These are phyloP conservation scores for Chaetomiaceae sp. DNA, from an alignment of 2,329 filamentous ascomycete species.

Conservation along the genomic window DNA sequence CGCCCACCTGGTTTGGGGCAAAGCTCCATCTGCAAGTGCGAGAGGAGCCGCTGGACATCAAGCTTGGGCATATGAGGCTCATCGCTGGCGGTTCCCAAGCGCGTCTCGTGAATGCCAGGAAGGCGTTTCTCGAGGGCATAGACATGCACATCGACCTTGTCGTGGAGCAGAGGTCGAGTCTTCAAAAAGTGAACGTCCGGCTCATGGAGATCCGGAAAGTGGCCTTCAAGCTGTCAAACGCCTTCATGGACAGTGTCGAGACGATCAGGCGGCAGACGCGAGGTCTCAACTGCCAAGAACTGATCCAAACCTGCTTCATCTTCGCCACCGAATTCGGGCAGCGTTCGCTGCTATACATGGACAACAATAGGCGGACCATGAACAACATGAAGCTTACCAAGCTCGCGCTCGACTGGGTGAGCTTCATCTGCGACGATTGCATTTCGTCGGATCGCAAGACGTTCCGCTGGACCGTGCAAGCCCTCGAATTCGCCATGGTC, in stretches of 20 bases:
- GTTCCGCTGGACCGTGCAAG: constrained; percentile 94
- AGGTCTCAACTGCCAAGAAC: constrained; percentile 83
- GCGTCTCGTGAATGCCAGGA: constrained; percentile 72
- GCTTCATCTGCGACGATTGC: constrained; percentile 97
- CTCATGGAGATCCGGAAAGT: constrained; percentile 93
- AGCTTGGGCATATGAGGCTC: constrained; percentile 78
- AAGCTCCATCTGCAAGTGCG: constrained; percentile 67
- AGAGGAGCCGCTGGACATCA: constrained; percentile 78
- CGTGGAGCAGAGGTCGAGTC: constrained; percentile 87
- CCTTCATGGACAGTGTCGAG: constrained; percentile 98
- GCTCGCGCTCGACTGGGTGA: constrained; percentile 92
- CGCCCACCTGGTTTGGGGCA: constrained; percentile 76
- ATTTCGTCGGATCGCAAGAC: constrained; percentile 90
- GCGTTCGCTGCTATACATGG: constrained; percentile 90
- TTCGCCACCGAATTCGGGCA: constrained; percentile 99
- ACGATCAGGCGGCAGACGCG: constrained; percentile 82
- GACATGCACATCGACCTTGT: constrained; percentile 83
- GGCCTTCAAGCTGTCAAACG: constrained; percentile 92
- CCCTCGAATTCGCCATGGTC: constrained; percentile 92
- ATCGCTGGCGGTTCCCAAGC: constrained; percentile 83
- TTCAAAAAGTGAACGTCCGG: constrained; percentile 85
- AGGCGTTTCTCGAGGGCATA: constrained; percentile 70
- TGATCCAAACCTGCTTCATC: constrained; percentile 96
- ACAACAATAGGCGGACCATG: constrained; percentile 91
- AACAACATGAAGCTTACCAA: constrained; percentile 95